These are phyloP conservation scores for Microdochium paspali DNA, from an alignment of 2,329 filamentous ascomycete species.

Conservation along the genomic window DNA sequence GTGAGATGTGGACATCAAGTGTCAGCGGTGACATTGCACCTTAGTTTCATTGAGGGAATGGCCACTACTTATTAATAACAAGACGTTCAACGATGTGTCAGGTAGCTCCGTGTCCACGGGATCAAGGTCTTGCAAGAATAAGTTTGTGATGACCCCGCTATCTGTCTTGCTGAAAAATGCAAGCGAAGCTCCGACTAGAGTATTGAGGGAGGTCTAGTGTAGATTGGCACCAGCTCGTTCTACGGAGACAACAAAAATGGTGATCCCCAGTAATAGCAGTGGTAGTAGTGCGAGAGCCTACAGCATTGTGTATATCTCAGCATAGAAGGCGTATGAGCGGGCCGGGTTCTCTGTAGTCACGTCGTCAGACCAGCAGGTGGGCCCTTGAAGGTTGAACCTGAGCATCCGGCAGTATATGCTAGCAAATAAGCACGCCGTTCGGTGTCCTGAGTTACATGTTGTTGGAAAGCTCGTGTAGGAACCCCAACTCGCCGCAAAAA, in stretches of 20 bases:
- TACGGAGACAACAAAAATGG: slow-evolving; percentile 3
- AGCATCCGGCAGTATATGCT: no score
- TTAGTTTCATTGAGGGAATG: no score
- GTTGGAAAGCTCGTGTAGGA: slow-evolving; percentile 13
- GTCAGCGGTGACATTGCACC: no score
- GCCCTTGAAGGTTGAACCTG: no score
- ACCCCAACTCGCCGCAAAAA: slow-evolving; percentile 6
- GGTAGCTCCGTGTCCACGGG: slow-evolving; percentile 30
- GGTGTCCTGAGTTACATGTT: slow-evolving; percentile 3
- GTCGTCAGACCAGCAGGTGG: no score
- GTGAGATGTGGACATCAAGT: slow-evolving; percentile 9
- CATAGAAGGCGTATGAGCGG: no score
- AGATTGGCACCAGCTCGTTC: slow-evolving; percentile 8
- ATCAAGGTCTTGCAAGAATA: slow-evolving; percentile 35
- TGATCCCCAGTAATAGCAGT: slow-evolving; percentile 7
- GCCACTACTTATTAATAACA: slow-evolving; percentile 1
- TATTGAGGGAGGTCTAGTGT: slow-evolving; percentile 21
- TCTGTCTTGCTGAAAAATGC: slow-evolving; percentile 31
- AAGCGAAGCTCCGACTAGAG: slow-evolving; percentile 27
- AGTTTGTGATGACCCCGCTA: slow-evolving; percentile 28
- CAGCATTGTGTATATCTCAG: no score
- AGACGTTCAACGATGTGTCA: slow-evolving; percentile 19
- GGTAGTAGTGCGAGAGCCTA: slow-evolving; percentile 4
- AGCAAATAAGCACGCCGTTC: neutral
- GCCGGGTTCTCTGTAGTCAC: no score